Base-by-base conservation (phyloP, 345 rosid genomes). In the Eucalyptus paniculata region DNA sequence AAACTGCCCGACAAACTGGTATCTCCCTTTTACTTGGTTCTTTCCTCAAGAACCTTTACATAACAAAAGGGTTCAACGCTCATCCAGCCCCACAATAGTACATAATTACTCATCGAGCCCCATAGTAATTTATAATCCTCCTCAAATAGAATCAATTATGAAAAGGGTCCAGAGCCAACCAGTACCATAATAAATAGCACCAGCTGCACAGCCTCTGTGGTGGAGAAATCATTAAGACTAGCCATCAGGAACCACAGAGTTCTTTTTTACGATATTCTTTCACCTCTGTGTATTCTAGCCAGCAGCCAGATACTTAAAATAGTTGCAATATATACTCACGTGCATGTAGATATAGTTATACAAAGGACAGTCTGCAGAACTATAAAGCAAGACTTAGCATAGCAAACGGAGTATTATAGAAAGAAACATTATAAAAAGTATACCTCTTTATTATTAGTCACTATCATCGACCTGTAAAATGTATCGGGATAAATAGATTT, bases 401-500 rank as follows among this genome's bases (percentile, higher is more conserved):
- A 9, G 87, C 54, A 72, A 72, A 19, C 0, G 2, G 44, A 37
- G 12, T 72, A 72, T 72, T 72, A 1, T 2, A 19, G 23, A 72
- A 72, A 72, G 13, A 37, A 72, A 72, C 45, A 10, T 18, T 6
- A 72, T 72, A 34, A 19, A 18, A 34, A 49, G 8, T 26, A 45
- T 93, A 96, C 99, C 95, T 92, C 69, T 90, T 89, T 95, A 94
- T 95, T 97, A 90, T 95, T 60, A 11, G 99, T 97, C 54, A 92
- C 92, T 62, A 96, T 93, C 92, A 97, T 90, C 13, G 99, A 97
- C 92, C 98, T 92, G 91, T 97, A 96, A 92, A 94, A 97, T 26
- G 98, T 92, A 13, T 97, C 96, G 2, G 96, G 96, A 92, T 97
- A 96, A 80, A 97, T 94, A 47, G 95, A 88, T 87, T 92, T 92